Percentiles rank a stretch among this genome's conserved stretches.
These are phyloP conservation scores for Lasiodiplodia gonubiensis DNA, from an alignment of 2,329 filamentous ascomycete genomes.

Conservation along the genomic window DNA sequence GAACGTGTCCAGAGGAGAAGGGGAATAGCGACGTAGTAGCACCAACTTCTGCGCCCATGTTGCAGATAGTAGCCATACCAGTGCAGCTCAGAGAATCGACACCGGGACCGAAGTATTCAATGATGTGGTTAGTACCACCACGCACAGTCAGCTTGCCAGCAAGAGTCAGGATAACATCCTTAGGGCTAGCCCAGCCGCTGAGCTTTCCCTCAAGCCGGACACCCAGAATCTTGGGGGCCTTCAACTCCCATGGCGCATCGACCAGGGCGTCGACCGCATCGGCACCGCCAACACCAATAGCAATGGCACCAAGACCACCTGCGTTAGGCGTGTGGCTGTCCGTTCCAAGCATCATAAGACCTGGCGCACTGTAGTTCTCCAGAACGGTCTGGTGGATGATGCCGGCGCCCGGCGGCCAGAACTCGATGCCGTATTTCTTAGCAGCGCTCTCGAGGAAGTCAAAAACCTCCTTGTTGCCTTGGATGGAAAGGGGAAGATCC, in stretches of 20 bases:
- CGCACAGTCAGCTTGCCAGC: slow-evolving; percentile 90
- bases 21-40: slow-evolving; percentile 97
- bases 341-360: slow-evolving; percentile 97
- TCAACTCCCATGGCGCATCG: slow-evolving; percentile 95
- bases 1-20: slow-evolving; percentile 80
- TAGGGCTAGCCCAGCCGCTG: slow-evolving; percentile 89
- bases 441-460: slow-evolving; percentile 91
- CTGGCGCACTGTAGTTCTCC: slow-evolving; percentile 97
- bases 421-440: slow-evolving; percentile 56
- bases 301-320: slow-evolving; percentile 90
- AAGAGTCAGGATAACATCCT: slow-evolving; percentile 91
- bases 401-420: slow-evolving; percentile 49
- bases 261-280: slow-evolving; percentile 97
- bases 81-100: slow-evolving; percentile 89
- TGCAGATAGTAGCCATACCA: slow-evolving; percentile 89
- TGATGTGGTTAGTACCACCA: slow-evolving; percentile 90
- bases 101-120: slow-evolving; percentile 92
- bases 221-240: slow-evolving; percentile 88
- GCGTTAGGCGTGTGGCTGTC: slow-evolving; percentile 98
- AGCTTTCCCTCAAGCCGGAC: slow-evolving; percentile 84
- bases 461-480: slow-evolving; percentile 95
- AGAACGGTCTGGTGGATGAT: slow-evolving; percentile 90
- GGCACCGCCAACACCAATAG: slow-evolving; percentile 95
- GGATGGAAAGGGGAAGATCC: slow-evolving; percentile 83
- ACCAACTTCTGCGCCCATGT: slow-evolving; percentile 91